Conservation (phyloP, 1,284 basidiomycete genomes). For the Anthracocystis setariae region DNA sequence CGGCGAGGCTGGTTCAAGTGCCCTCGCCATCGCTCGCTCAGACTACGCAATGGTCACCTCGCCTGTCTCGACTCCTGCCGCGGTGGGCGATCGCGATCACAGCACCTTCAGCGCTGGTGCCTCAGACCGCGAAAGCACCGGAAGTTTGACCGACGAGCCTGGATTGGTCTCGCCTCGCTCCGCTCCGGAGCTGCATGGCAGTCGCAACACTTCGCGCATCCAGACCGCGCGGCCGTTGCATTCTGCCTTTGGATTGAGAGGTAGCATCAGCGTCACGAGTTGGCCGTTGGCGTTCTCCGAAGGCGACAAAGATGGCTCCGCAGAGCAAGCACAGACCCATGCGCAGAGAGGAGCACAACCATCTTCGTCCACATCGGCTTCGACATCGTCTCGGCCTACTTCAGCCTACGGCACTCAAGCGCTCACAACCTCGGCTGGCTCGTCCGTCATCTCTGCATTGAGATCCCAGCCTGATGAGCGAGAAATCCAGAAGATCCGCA, state of each 20-base stretch:
- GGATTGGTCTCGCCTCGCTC: conserved; percentile 44
- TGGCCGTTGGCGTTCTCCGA: conserved; percentile 38
- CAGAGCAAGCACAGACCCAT: conserved; percentile 3
- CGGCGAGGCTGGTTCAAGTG: conserved; percentile 8
- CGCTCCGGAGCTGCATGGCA: conserved; percentile 37
- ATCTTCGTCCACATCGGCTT: conserved; percentile 20
- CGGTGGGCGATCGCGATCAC: conserved; percentile 39
- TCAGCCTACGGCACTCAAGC: conserved; percentile 43
- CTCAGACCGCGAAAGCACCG: conserved; percentile 33
- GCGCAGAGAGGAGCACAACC: conserved; percentile 24
- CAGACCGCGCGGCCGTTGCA: conserved; percentile 25
- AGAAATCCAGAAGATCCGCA: conserved; percentile 40
- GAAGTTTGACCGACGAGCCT: conserved; percentile 21
- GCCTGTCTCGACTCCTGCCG: conserved; percentile 39
- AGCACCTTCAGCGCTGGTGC: conserved; percentile 27
- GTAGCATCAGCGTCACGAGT: conserved; percentile 37
- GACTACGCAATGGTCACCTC: conserved; percentile 15
- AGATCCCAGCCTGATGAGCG: conserved; percentile 32
- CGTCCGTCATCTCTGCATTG: conserved; percentile 35
- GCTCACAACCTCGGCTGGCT: conserved; percentile 30
- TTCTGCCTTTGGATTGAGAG: conserved; percentile 45
- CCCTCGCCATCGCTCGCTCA: conserved; percentile 9
- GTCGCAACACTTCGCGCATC: conserved; percentile 8
- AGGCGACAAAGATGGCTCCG: conserved; percentile 8
- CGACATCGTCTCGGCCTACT: conserved; percentile 48